Evolutionary conservation across 2,329 filamentous ascomycete species (phyloP).

Genomic region (Grosmannia serpens): DNA sequence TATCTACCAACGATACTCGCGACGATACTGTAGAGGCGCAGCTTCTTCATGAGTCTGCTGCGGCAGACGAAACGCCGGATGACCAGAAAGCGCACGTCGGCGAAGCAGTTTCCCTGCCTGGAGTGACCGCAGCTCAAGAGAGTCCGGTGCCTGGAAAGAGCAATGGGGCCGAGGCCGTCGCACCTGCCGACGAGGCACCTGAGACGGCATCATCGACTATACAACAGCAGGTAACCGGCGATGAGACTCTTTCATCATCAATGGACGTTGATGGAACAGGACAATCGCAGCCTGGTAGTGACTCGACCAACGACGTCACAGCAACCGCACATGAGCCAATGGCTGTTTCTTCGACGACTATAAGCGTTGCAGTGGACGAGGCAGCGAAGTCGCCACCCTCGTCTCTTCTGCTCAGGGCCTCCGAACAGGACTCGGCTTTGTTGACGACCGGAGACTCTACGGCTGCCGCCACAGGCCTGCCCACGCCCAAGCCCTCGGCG

Average conservation of each 20-base stretch:
- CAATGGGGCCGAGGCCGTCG: not conserved
- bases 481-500: constrained; percentile 9
- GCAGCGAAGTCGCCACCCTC: not conserved
- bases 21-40: constrained; percentile 28
- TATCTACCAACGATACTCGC: not conserved
- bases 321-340: not conserved
- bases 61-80: constrained; percentile 10
- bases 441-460: not conserved
- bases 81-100: not conserved
- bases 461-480: constrained; percentile 1
- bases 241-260: not conserved
- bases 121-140: not conserved
- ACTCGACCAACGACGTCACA: not conserved
- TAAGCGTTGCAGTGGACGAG: not conserved
- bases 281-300: not conserved
- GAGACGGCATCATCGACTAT: not conserved
- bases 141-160: not conserved
- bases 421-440: not conserved
- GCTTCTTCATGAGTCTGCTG: constrained; percentile 30
- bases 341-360: not conserved
- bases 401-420: not conserved
- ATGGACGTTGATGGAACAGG: not conserved
- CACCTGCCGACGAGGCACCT: not conserved
- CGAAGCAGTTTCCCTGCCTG: not conserved
- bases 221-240: not conserved